Evolutionary conservation across 2,329 filamentous ascomycete genomes (phyloP).

Genomic region (Fusarium multiceps): DNA sequence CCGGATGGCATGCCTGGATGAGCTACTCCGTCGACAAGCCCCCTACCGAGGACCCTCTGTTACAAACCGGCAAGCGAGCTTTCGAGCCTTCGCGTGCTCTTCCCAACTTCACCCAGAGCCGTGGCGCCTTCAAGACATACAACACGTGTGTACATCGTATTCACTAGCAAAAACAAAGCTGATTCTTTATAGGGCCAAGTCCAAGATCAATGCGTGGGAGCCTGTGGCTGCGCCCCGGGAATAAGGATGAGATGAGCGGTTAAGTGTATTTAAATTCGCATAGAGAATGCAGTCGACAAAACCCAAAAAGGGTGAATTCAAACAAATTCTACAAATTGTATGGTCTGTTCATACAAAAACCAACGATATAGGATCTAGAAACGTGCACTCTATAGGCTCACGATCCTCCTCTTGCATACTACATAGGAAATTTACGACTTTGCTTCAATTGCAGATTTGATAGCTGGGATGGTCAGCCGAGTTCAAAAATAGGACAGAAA

Average conservation of each 20-base stretch:
- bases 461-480: constrained; percentile 50
- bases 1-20: constrained; percentile 98
- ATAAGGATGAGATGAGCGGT: constrained; percentile 40
- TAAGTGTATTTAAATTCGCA: constrained; percentile 46
- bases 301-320: constrained; percentile 32
- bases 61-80: constrained; percentile 72
- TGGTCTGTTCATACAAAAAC: constrained; percentile 11
- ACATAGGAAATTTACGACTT: constrained; percentile 43
- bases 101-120: constrained; percentile 79
- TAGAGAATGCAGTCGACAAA: constrained; percentile 36
- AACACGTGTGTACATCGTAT: constrained; percentile 79
- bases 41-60: constrained; percentile 78
- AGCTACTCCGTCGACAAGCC: constrained; percentile 92
- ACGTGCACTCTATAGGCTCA: constrained; percentile 37
- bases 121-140: constrained; percentile 90
- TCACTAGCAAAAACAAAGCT: constrained; percentile 11
- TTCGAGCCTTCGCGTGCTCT: constrained; percentile 82
- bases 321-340: constrained; percentile 16
- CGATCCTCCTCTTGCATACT: constrained; percentile 21
- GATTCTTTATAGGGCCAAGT: constrained; percentile 57
- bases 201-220: constrained; percentile 66
- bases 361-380: constrained; percentile 39
- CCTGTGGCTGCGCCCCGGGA: constrained; percentile 55
- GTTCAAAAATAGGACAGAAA: background rate
- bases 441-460: constrained; percentile 55